Percentiles rank a stretch among this genome's conserved stretches.
Evolutionary conservation across 2,329 filamentous ascomycete genomes (phyloP).

Genomic region (Dactylonectria estremocensis): DNA sequence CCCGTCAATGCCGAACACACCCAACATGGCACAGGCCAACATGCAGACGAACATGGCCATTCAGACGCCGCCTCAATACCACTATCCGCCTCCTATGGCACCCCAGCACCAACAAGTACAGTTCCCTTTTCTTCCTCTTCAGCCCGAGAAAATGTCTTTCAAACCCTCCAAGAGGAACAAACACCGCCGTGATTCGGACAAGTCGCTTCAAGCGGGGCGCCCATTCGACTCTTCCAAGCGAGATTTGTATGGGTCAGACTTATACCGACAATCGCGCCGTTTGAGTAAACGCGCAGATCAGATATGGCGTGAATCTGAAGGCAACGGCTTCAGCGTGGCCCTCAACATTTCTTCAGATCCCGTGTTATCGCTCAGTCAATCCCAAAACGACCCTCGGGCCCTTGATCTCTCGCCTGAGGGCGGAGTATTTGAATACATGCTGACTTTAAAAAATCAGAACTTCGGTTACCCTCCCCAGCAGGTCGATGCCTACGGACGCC

Average conservation of each 20-base stretch:
- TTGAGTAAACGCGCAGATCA: constrained; percentile 63
- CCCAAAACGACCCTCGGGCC: constrained; percentile 44
- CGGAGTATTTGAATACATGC: constrained; percentile 80
- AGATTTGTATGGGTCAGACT: constrained; percentile 53
- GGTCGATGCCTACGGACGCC: constrained; percentile 58
- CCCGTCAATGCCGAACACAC: constrained; percentile 77
- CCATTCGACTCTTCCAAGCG: constrained; percentile 57
- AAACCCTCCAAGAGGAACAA: constrained; percentile 63
- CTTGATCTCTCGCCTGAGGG: constrained; percentile 78
- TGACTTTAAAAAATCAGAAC: constrained; percentile 79
- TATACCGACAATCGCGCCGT: constrained; percentile 57
- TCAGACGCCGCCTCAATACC: constrained; percentile 74
- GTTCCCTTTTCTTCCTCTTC: constrained; percentile 58
- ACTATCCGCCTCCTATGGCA: constrained; percentile 72
- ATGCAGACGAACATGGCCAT: constrained; percentile 74
- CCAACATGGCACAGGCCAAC: constrained; percentile 75
- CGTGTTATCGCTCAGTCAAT: constrained; percentile 24
- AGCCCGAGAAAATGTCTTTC: constrained; percentile 54
- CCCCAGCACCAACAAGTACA: constrained; percentile 75
- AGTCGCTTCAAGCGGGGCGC: constrained; percentile 58
- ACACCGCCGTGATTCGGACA: constrained; percentile 63
- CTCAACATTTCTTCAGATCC: constrained; percentile 37
- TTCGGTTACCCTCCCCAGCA: constrained; percentile 67
- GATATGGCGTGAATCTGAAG: constrained; percentile 49
- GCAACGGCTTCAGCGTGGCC: constrained; percentile 38